Percentiles rank a stretch among this genome's conserved stretches.
Conservation (phyloP, 2,329 filamentous ascomycete species). For the Botrytis pseudocinerea region DNA sequence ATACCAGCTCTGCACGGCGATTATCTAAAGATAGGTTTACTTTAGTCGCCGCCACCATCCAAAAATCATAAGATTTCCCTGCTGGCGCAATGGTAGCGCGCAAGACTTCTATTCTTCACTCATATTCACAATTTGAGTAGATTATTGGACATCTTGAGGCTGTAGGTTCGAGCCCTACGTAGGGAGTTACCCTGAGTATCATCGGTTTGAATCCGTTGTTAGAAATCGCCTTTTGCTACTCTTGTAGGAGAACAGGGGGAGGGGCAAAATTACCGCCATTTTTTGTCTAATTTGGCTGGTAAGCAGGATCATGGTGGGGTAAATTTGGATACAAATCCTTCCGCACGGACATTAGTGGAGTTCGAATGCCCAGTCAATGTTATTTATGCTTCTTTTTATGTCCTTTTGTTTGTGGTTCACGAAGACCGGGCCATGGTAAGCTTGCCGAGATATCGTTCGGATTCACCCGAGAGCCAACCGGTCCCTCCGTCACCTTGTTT, state of each 20-base stretch:
- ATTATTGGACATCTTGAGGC: constrained; percentile 2
- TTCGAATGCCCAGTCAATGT: not conserved
- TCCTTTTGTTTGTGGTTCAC: not conserved
- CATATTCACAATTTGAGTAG: not conserved
- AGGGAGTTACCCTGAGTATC: constrained; percentile 7
- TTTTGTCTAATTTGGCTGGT: not conserved
- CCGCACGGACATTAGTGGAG: not conserved
- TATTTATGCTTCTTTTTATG: not conserved
- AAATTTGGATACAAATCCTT: not conserved
- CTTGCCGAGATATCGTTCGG: not conserved
- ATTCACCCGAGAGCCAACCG: not conserved
- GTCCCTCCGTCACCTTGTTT: not conserved
- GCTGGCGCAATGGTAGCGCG: constrained; percentile 24
- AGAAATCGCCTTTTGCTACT: not conserved
- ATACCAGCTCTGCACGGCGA: rapidly evolving
- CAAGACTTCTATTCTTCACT: constrained; percentile 16
- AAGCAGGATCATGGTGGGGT: not conserved
- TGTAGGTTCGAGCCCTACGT: constrained; percentile 5
- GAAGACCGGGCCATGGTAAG: not conserved
- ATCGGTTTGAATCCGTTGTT: not conserved
- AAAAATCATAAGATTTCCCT: constrained; percentile 1
- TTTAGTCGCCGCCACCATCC: rapidly evolving
- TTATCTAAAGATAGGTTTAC: rapidly evolving
- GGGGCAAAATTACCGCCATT: not conserved
- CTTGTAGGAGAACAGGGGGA: not conserved